Evolutionary conservation across 345 rosid species (phyloP).

Genomic region (Dipteronia sinensis): DNA sequence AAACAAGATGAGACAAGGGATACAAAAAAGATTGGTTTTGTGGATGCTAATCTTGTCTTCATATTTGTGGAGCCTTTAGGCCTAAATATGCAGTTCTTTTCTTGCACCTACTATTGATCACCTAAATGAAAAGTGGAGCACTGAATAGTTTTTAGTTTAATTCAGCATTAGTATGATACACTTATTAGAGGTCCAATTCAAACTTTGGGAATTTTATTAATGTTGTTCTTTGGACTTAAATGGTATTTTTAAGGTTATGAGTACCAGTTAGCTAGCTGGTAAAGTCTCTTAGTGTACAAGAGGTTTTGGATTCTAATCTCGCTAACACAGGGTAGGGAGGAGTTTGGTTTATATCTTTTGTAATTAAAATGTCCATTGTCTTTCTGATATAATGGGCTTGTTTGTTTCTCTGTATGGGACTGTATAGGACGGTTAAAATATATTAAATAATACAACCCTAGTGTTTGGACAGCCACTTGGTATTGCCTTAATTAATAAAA

Average conservation of each 20-base stretch:
- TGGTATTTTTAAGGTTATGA: not conserved
- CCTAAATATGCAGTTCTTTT: not conserved
- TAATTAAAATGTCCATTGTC: too few species aligned
- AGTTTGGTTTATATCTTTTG: too few species aligned
- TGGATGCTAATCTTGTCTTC: not conserved
- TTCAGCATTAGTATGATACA: not conserved
- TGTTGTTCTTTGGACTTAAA: not conserved
- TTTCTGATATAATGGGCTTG: too few species aligned
- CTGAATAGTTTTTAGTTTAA: not conserved
- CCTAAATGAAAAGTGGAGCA: not conserved
- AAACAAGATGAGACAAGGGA: not conserved
- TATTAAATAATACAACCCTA: too few species aligned
- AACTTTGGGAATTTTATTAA: not conserved
- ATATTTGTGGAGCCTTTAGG: conserved; percentile 2
- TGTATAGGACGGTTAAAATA: too few species aligned
- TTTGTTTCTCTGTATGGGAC: too few species aligned
- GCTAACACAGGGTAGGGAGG: not conserved
- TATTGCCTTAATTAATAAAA: too few species aligned
- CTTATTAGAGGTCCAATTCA: not conserved
- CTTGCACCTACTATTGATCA: not conserved
- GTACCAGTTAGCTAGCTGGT: not conserved
- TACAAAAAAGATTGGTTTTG: not conserved
- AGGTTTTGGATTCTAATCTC: not conserved
- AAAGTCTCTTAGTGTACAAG: not conserved
- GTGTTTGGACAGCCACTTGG: too few species aligned